A percentile compares a stretch with the other conserved stretches of the same genome.
These are phyloP conservation scores for Alloascoidea hylecoeti DNA, from an alignment of 805 yeast genomes.

Conservation along the genomic window DNA sequence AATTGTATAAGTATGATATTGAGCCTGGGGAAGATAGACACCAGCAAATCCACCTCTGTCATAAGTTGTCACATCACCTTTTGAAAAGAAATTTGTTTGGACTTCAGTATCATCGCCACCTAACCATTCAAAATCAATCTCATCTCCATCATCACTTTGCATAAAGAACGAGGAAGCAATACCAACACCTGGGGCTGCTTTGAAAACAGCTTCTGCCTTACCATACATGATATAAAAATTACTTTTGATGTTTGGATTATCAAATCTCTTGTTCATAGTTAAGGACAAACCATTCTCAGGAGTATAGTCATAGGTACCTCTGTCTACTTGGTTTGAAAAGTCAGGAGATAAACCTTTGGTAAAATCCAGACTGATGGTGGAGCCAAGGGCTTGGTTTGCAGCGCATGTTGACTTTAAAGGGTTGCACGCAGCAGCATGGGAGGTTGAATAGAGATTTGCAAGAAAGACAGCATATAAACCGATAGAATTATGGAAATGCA, in stretches of 20 bases:
- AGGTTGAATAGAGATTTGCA: no score
- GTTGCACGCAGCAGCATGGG: no score
- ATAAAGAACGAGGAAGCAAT: slow-evolving; percentile 57
- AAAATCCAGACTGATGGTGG: slow-evolving; percentile 23
- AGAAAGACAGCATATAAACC: no score
- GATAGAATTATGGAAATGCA: no score
- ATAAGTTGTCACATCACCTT: slow-evolving; percentile 54
- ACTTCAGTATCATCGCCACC: slow-evolving; percentile 57
- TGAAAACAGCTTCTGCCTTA: slow-evolving; percentile 45
- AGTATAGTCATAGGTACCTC: slow-evolving; percentile 25
- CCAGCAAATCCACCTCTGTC: slow-evolving; percentile 58
- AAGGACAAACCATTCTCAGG: slow-evolving; percentile 39
- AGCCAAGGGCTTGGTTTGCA: slow-evolving; percentile 22
- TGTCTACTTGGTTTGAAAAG: slow-evolving; percentile 22
- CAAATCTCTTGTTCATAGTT: slow-evolving; percentile 41
- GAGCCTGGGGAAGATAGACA: slow-evolving; percentile 34
- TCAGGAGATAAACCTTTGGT: slow-evolving; percentile 15
- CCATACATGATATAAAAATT: slow-evolving; percentile 71
- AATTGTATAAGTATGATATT: slow-evolving; percentile 52
- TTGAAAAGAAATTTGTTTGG: slow-evolving; percentile 56
- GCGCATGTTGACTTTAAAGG: not conserved
- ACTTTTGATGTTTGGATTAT: slow-evolving; percentile 58
- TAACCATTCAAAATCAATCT: slow-evolving; percentile 64
- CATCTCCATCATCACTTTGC: slow-evolving; percentile 66
- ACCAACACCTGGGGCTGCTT: slow-evolving; percentile 57